These are phyloP conservation scores for Grosmannia penicillata DNA, from an alignment of 2,329 filamentous ascomycete genomes.

Conservation along the genomic window DNA sequence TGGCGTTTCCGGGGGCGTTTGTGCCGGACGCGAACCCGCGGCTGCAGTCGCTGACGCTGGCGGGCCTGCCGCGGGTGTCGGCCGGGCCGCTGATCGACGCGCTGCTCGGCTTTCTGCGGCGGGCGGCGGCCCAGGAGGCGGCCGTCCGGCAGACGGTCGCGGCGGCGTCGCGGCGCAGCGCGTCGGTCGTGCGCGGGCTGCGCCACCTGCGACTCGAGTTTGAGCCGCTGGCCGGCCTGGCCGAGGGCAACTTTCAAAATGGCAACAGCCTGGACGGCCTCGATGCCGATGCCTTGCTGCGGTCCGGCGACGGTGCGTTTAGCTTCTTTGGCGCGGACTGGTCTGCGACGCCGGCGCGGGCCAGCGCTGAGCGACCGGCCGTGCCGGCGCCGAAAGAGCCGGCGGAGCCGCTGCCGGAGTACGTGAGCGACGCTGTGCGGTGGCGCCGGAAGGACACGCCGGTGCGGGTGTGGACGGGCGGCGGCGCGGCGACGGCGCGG, in stretches of 20 bases:
- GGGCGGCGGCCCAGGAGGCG: slow-evolving; percentile 33
- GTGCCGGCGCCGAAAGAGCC: not conserved
- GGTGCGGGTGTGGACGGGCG: slow-evolving; percentile 16
- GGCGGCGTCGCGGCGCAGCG: slow-evolving; percentile 18
- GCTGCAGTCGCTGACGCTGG: slow-evolving; percentile 36
- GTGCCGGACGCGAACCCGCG: slow-evolving; percentile 42
- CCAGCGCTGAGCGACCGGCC: not conserved
- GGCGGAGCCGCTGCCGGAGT: not conserved
- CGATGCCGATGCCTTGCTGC: slow-evolving; percentile 28
- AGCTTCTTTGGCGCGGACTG: slow-evolving; percentile 26
- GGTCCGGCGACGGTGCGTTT: slow-evolving; percentile 23
- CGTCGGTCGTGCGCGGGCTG: slow-evolving; percentile 33
- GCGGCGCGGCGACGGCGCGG: slow-evolving; percentile 20
- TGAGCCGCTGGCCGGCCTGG: slow-evolving; percentile 21
- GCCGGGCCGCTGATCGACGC: slow-evolving; percentile 31
- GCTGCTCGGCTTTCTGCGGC: slow-evolving; percentile 31
- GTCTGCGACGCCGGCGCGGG: slow-evolving; percentile 10
- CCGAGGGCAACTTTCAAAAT: slow-evolving; percentile 19
- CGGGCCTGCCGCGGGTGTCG: slow-evolving; percentile 37
- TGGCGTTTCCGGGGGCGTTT: slow-evolving; percentile 32
- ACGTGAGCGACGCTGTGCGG: slow-evolving; percentile 13
- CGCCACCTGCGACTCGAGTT: slow-evolving; percentile 40
- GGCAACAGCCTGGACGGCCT: slow-evolving; percentile 17
- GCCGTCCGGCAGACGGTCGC: slow-evolving; percentile 20
- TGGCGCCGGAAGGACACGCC: slow-evolving; percentile 16